A percentile compares a stretch with the other conserved stretches of the same genome.
Conservation (phyloP, 805 yeast genomes). For the Wickerhamiella vanderwaltii region DNA sequence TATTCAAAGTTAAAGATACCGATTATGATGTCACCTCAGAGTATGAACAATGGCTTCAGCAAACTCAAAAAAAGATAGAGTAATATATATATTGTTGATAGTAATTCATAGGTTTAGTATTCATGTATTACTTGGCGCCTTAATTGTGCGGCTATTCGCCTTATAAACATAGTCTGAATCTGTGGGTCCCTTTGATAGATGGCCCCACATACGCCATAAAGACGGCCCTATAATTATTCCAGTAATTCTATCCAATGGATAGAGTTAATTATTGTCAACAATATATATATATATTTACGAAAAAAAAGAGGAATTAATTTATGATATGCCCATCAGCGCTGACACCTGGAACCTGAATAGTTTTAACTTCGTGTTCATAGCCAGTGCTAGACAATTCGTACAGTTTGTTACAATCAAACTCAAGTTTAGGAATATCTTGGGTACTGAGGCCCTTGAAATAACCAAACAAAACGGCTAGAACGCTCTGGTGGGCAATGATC, state of each 20-base stretch:
- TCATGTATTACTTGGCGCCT: too few relatives aligned
- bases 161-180: too few relatives aligned
- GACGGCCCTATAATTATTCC: too few relatives aligned
- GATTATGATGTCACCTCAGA: conserved; percentile 27
- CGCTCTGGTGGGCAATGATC: conserved; percentile 87
- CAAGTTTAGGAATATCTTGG: conserved; percentile 67
- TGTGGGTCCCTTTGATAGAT: too few relatives aligned
- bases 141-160: too few relatives aligned
- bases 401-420: conserved; percentile 70
- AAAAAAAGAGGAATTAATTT: too few relatives aligned
- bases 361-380: conserved; percentile 19
- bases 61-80: background rate
- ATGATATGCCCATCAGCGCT: conserved; percentile 1
- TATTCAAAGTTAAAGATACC: conserved; percentile 30
- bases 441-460: conserved; percentile 88
- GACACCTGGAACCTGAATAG: conserved; percentile 17
- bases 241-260: too few relatives aligned
- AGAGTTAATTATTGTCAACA: background rate
- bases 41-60: conserved; percentile 23
- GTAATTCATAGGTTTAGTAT: too few relatives aligned
- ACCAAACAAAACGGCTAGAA: conserved; percentile 80
- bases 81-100: too few relatives aligned
- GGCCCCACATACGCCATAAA: too few relatives aligned
- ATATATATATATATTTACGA: too few relatives aligned
- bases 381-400: conserved; percentile 49